phyloP scores from a whole-genome alignment of 2,329 filamentous ascomycete genomes.

The Stagonosporopsis rhizophila region DNA sequence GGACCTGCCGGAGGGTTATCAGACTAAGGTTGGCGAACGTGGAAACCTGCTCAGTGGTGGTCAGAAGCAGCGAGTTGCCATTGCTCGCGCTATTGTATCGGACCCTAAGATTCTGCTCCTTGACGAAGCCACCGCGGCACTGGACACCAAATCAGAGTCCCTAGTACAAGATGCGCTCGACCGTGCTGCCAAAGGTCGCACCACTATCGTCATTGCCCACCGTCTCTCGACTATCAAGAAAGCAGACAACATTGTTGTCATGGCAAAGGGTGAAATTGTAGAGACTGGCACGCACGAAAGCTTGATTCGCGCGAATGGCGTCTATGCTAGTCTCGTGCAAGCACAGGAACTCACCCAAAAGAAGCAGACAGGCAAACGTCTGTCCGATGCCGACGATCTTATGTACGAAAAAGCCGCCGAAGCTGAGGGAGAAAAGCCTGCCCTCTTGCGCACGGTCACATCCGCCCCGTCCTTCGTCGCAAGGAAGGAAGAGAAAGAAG shows the following conservation, averaged over 20 bases:
- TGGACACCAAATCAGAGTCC: conserved; percentile 94
- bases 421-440: conserved; percentile 36
- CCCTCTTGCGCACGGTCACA: conserved; percentile 37
- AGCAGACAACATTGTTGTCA: conserved; percentile 95
- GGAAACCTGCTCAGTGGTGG: conserved; percentile 92
- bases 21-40: conserved; percentile 94
- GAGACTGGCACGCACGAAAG: conserved; percentile 91
- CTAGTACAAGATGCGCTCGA: conserved; percentile 94
- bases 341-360: conserved; percentile 69
- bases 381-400: conserved; percentile 27
- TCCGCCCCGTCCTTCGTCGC: conserved; percentile 70
- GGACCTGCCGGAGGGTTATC: conserved; percentile 82
- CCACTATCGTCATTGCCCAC: conserved; percentile 96
- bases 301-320: conserved; percentile 71
- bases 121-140: conserved; percentile 91
- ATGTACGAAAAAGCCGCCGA: conserved; percentile 27
- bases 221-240: conserved; percentile 92
- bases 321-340: conserved; percentile 85
- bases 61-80: conserved; percentile 96
- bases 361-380: conserved; percentile 29
- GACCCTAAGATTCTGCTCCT: conserved; percentile 91
- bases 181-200: conserved; percentile 81
- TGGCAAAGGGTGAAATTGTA: conserved; percentile 82
- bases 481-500: conserved; percentile 34
- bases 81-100: conserved; percentile 87